Percentiles rank a stretch among this genome's conserved stretches.
Evolutionary conservation across 352 stramenopile species (phyloP).

Genomic region (Phytopythium boreale): DNA sequence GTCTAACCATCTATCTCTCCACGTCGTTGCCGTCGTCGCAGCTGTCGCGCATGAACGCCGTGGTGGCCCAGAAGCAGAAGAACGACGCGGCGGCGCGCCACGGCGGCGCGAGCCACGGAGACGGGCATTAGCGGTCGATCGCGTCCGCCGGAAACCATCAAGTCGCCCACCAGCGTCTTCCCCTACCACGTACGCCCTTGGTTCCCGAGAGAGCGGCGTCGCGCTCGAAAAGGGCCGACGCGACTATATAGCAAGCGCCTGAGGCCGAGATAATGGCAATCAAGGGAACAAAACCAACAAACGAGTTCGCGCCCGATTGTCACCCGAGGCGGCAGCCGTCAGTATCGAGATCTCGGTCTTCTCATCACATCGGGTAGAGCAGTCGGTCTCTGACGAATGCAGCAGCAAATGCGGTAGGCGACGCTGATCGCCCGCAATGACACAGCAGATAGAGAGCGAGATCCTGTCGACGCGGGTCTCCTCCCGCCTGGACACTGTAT

Average conservation of each 20-base stretch:
- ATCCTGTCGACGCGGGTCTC: too few species aligned
- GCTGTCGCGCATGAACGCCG: slow-evolving; percentile 83
- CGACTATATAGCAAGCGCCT: slow-evolving; percentile 1
- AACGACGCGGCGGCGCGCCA: slow-evolving; percentile 51
- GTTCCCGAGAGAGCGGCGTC: background rate
- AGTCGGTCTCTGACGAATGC: too few species aligned
- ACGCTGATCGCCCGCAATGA: too few species aligned
- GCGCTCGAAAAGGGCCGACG: background rate
- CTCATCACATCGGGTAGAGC: too few species aligned
- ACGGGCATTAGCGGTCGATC: slow-evolving; percentile 14
- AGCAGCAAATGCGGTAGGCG: too few species aligned
- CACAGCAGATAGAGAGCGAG: too few species aligned
- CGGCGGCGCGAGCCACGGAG: slow-evolving; percentile 17
- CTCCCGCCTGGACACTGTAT: too few species aligned
- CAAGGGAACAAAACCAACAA: background rate
- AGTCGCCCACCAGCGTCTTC: background rate
- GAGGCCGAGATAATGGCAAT: slow-evolving; percentile 3
- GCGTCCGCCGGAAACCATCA: background rate
- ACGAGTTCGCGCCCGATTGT: background rate
- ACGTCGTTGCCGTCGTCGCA: slow-evolving; percentile 11
- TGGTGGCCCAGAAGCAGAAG: slow-evolving; percentile 77
- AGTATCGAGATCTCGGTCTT: too few species aligned
- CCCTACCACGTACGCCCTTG: background rate
- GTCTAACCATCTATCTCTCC: too few species aligned
- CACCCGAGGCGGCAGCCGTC: too few species aligned